Evolutionary conservation across 768 basidiomycete species (phyloP).

Genomic region (Cystobasidium onofrii): DNA sequence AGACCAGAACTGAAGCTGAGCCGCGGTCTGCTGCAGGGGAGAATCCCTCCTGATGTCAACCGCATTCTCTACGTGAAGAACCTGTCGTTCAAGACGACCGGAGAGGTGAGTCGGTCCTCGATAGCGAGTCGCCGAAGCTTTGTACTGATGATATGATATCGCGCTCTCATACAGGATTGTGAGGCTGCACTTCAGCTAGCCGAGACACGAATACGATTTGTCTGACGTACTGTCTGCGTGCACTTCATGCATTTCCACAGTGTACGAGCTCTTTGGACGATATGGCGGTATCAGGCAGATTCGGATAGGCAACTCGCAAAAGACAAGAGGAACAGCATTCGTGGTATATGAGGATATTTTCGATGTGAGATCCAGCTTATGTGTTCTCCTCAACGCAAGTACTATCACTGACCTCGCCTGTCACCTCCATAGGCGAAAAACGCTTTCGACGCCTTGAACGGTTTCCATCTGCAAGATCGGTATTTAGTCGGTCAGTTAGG

Average conservation of each 20-base stretch:
- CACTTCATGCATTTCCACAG: constrained; percentile 61
- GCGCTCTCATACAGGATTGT: not conserved
- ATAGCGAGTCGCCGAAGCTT: not conserved
- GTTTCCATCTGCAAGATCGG: constrained; percentile 94
- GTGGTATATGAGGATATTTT: constrained; percentile 94
- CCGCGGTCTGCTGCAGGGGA: constrained; percentile 1
- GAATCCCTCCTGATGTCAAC: constrained; percentile 32
- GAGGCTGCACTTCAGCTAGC: not conserved
- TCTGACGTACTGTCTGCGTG: too few relatives aligned
- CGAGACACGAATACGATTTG: not conserved
- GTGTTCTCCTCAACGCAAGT: not conserved
- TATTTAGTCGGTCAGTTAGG: constrained; percentile 67
- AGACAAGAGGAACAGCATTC: constrained; percentile 92
- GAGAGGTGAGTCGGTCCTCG: not conserved
- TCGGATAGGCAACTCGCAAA: constrained; percentile 80
- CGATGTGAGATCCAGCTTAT: constrained; percentile 60
- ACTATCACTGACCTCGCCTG: too few relatives aligned
- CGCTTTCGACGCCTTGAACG: constrained; percentile 90
- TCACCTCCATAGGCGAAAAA: constrained; percentile 69
- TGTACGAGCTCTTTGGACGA: constrained; percentile 94
- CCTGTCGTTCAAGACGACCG: constrained; percentile 76
- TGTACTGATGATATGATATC: not conserved
- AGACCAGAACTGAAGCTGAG: not conserved
- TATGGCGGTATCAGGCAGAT: constrained; percentile 96
- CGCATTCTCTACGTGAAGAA: constrained; percentile 90